These are phyloP conservation scores for Solanum etuberosum DNA, from an alignment of 257 asterid species.

Conservation along the genomic window DNA sequence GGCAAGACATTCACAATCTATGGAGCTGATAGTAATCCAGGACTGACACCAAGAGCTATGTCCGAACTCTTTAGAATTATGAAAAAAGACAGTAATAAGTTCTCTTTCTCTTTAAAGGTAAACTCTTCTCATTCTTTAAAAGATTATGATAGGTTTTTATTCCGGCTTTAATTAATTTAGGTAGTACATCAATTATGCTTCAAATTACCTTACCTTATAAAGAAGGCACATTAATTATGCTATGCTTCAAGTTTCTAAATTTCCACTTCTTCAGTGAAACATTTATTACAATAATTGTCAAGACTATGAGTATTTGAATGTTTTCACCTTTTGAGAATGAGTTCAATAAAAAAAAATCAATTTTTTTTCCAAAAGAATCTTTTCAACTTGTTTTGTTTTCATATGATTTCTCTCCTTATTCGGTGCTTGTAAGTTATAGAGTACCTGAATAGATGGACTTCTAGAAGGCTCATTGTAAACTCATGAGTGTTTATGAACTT, in stretches of 20 bases:
- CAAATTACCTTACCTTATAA: not conserved
- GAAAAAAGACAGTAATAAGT: constrained; percentile 67
- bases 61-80: constrained; percentile 73
- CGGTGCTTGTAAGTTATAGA: not conserved
- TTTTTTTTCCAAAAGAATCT: not conserved
- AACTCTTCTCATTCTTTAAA: not conserved
- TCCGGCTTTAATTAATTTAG: not conserved
- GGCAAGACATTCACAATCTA: constrained; percentile 95
- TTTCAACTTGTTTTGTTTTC: not conserved
- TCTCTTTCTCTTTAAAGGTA: constrained; percentile 79
- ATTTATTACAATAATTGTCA: not conserved
- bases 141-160: not conserved
- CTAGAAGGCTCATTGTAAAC: not conserved
- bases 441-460: not conserved
- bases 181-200: not conserved
- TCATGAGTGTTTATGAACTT: constrained; percentile 5
- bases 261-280: not conserved
- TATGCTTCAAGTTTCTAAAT: not conserved
- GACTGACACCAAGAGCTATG: constrained; percentile 91
- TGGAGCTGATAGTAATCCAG: constrained; percentile 79
- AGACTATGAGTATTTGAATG: not conserved
- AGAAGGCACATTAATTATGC: not conserved
- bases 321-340: not conserved
- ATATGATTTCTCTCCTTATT: not conserved
- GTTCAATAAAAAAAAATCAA: not conserved